Conservation (phyloP, 441 rosid species). For the Euphorbia celastroides region DNA sequence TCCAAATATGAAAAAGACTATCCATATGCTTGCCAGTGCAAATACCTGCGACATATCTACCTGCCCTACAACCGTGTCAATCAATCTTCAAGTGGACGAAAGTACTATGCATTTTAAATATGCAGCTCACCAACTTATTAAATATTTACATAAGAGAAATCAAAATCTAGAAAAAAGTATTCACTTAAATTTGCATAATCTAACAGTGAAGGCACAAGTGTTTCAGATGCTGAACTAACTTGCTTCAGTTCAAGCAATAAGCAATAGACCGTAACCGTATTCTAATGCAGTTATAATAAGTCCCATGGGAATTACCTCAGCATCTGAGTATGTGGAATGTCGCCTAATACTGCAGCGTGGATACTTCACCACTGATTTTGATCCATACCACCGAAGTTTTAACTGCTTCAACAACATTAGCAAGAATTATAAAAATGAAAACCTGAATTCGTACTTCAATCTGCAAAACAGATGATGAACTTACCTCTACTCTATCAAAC, state of each 20-base stretch:
- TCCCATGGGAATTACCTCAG: slow-evolving; percentile 54
- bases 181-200: too few relatives aligned
- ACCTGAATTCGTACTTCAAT: not conserved
- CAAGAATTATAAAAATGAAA: not conserved
- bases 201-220: not conserved
- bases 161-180: not conserved
- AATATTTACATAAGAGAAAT: not conserved
- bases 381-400: slow-evolving; percentile 82
- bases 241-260: not conserved
- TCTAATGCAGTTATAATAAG: not conserved
- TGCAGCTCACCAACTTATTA: slow-evolving; percentile 5
- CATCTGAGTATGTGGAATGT: slow-evolving; percentile 84
- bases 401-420: slow-evolving; percentile 39
- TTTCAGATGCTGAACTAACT: not conserved
- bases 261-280: not conserved
- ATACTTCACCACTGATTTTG: slow-evolving; percentile 85
- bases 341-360: slow-evolving; percentile 90
- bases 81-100: slow-evolving; percentile 44
- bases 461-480: not conserved
- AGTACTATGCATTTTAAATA: not conserved
- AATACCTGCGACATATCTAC: slow-evolving; percentile 82
- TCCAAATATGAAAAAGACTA: slow-evolving; percentile 66
- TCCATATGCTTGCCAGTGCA: slow-evolving; percentile 80
- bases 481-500: slow-evolving; percentile 98
- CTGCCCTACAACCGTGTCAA: slow-evolving; percentile 92